Conservation (phyloP, 1,139 yeast genomes). For the Yamadazyma friedrichii region DNA sequence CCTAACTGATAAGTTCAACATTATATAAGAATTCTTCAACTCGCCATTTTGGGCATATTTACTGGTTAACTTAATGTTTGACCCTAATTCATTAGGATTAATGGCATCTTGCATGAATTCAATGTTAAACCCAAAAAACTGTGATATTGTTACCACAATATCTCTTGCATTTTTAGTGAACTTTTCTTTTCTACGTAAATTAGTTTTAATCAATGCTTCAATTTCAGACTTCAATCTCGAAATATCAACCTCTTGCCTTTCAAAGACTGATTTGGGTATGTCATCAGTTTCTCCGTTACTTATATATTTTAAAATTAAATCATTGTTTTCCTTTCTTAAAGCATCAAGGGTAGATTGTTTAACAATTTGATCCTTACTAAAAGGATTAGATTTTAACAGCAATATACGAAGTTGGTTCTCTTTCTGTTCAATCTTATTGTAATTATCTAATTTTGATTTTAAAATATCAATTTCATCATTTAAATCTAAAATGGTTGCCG, state of each 20-base stretch:
- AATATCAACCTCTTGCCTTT: slow-evolving; percentile 59
- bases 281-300: slow-evolving; percentile 13
- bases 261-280: slow-evolving; percentile 65
- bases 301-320: slow-evolving; percentile 34
- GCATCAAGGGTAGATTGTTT: slow-evolving; percentile 53
- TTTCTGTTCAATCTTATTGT: slow-evolving; percentile 26
- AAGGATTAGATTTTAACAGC: slow-evolving; percentile 68
- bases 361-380: slow-evolving; percentile 61
- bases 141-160: slow-evolving; percentile 65
- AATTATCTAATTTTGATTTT: slow-evolving; percentile 12
- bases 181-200: slow-evolving; percentile 58
- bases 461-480: slow-evolving; percentile 19
- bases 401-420: slow-evolving; percentile 49
- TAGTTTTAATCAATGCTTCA: slow-evolving; percentile 55
- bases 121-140: slow-evolving; percentile 70
- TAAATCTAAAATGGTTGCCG: slow-evolving; percentile 36
- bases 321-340: slow-evolving; percentile 61
- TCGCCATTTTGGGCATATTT: slow-evolving; percentile 36
- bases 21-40: slow-evolving; percentile 29
- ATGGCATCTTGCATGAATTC: slow-evolving; percentile 67
- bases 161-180: slow-evolving; percentile 74
- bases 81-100: slow-evolving; percentile 48
- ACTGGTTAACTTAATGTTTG: slow-evolving; percentile 61
- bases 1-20: slow-evolving; percentile 37
- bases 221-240: slow-evolving; percentile 47